These are phyloP conservation scores for Margaritispora aquatica DNA, from an alignment of 495 filamentous ascomycete genomes.

Conservation along the genomic window DNA sequence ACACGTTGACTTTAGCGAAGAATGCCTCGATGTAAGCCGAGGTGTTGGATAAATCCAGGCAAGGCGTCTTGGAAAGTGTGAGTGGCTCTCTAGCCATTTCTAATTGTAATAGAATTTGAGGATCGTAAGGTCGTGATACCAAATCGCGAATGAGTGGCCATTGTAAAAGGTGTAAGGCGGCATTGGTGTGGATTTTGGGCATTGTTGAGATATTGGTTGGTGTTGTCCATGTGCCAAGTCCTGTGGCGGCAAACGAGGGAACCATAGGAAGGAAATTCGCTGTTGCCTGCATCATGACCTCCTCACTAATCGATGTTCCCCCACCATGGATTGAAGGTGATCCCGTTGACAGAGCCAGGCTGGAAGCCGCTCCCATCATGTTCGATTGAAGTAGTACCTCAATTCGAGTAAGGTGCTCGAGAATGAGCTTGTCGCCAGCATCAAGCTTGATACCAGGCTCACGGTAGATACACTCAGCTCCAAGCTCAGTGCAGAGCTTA, in stretches of 20 bases:
- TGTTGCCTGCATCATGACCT: constrained; percentile 41
- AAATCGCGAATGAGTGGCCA: constrained; percentile 76
- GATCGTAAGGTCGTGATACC: constrained; percentile 68
- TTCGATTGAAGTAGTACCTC: constrained; percentile 70
- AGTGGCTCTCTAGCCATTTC: constrained; percentile 74
- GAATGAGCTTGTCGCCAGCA: constrained; percentile 77
- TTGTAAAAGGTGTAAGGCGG: constrained; percentile 69
- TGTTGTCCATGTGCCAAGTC: constrained; percentile 67
- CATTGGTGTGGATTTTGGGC: constrained; percentile 77
- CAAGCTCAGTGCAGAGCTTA: constrained; percentile 73
- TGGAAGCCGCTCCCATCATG: constrained; percentile 43
- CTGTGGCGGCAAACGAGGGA: constrained; percentile 55
- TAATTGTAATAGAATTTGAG: constrained; percentile 71
- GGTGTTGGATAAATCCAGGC: constrained; percentile 69
- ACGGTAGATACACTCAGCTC: constrained; percentile 76
- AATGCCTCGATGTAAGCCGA: constrained; percentile 66
- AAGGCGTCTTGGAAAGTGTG: constrained; percentile 51
- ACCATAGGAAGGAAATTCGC: constrained; percentile 51
- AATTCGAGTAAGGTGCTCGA: constrained; percentile 69
- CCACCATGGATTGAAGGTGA: constrained; percentile 71
- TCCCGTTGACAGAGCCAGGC: constrained; percentile 39
- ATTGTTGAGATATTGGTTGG: constrained; percentile 74
- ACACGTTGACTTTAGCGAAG: constrained; percentile 74
- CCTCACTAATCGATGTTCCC: constrained; percentile 56
- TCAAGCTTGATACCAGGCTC: constrained; percentile 85